Base-by-base conservation (phyloP, 176 grass and related monocot genomes). In the Bromus sterilis region DNA sequence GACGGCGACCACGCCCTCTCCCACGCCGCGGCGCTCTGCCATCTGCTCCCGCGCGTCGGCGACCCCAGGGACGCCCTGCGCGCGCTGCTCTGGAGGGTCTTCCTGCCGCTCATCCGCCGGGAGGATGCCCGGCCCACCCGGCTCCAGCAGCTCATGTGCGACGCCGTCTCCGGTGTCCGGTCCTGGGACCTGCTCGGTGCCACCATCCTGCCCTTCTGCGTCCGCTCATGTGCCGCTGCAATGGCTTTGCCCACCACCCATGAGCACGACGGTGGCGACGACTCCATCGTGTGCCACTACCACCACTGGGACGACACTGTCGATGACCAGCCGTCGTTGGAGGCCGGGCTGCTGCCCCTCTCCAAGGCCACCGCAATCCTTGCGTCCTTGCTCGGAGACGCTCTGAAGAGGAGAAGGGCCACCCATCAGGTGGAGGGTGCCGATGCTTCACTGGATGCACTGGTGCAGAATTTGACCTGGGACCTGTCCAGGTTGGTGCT, bases 401-500 rank as follows among this genome's bases (percentile, higher is more conserved):
- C 66, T 56, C 77, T 92, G 78, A 53, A 77, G 81, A 90, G 78
- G 49, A 82, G 72, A 74, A 86, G 74, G 57, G 60, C 68, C 24
- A 37, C 77, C 57, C 49, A 12, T 26, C 29, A 23, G 12, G n/a
- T n/a, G n/a, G 58, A 53, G 6, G 46, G 18, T 5, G 62, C 39
- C 25, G 63, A 65, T 4, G 21, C 79, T 88, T 48, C 71, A 36
- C 84, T 94, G 18, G 64, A 88, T 44, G 46, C 20, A 4, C 39
- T 94, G 57, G 69, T 91, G 26, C 81, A 90, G 26, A 92, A 86
- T 78, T 77, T 97, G 83, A 86, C 90, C 13, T 92, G 90, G 92
- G 92, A 94, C 65, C 33, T 97, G 69, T 91, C 92, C 34, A 89
- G 62, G 35, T 44, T 94, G 75, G 78, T 84, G 59, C 87, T 94